Conservation (phyloP, 2,329 filamentous ascomycete genomes). For the Aspergillus sergii region DNA sequence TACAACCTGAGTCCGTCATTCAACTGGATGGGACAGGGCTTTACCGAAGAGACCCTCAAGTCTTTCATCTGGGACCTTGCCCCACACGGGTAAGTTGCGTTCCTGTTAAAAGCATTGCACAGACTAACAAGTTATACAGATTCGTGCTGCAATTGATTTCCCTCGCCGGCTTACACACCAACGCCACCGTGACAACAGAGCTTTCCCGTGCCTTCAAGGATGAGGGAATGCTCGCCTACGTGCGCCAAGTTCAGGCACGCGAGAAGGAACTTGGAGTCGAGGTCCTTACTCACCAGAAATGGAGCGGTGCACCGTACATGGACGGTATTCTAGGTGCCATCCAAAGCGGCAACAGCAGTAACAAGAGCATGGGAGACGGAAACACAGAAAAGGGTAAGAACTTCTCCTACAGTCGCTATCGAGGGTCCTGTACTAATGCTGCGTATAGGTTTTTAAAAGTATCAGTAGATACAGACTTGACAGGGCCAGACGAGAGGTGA, state of each 20-base stretch:
- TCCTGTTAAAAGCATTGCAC: neutral
- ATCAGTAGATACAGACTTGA: neutral
- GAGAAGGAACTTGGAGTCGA: constrained; percentile 92
- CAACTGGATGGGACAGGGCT: constrained; percentile 98
- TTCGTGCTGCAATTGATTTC: constrained; percentile 68
- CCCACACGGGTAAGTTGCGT: constrained; percentile 71
- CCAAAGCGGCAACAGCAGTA: constrained; percentile 86
- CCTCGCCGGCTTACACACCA: constrained; percentile 65
- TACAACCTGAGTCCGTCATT: constrained; percentile 97
- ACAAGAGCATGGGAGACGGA: constrained; percentile 91
- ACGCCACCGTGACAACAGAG: constrained; percentile 68
- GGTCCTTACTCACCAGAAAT: constrained; percentile 91
- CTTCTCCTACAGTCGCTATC: neutral
- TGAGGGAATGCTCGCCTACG: constrained; percentile 95
- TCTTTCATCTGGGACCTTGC: constrained; percentile 97
- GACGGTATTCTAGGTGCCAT: constrained; percentile 89
- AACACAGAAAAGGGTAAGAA: constrained; percentile 70
- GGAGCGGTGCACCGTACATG: constrained; percentile 72
- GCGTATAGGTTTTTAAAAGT: neutral
- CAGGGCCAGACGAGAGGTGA: neutral
- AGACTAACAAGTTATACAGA: constrained; percentile 32
- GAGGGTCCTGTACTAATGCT: neutral
- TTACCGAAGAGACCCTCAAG: constrained; percentile 77
- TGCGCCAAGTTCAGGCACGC: constrained; percentile 83
- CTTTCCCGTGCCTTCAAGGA: constrained; percentile 80